Conservation (phyloP, 345 rosid species). For the Populus alba region DNA sequence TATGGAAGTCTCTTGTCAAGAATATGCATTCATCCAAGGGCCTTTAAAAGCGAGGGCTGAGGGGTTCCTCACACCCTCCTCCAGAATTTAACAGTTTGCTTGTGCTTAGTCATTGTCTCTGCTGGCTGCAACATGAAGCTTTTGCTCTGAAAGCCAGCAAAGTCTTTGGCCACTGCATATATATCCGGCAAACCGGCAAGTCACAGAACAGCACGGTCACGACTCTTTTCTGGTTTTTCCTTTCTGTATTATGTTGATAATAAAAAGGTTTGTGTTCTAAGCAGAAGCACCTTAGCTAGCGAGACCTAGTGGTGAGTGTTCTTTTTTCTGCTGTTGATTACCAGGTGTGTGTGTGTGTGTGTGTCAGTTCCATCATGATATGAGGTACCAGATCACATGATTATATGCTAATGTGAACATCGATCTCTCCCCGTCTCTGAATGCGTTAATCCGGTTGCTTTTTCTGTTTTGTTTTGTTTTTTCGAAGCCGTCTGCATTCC, state of each 20-base stretch:
- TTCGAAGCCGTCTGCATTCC: not conserved
- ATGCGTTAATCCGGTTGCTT: not conserved
- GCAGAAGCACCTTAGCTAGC: conserved; percentile 5
- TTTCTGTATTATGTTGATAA: not conserved
- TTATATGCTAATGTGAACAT: conserved; percentile 1
- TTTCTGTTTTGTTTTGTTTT: not conserved
- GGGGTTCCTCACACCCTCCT: conserved; percentile 21
- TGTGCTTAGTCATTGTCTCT: conserved; percentile 27
- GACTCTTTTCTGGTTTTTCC: conserved; percentile 33
- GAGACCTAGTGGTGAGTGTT: not conserved
- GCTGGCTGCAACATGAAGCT: conserved; percentile 3
- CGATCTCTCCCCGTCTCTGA: not conserved
- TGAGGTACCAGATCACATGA: not conserved
- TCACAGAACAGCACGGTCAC: conserved; percentile 55
- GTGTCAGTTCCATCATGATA: conserved; percentile 1
- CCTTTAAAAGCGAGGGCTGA: conserved; percentile 28
- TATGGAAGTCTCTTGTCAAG: conserved; percentile 29
- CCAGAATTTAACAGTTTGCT: conserved; percentile 42
- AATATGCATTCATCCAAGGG: conserved; percentile 28
- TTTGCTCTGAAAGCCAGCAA: not conserved
- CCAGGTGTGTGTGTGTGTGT: not conserved
- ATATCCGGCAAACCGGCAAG: conserved; percentile 62
- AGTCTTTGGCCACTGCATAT: conserved; percentile 31
- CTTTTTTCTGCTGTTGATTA: conserved; percentile 1
- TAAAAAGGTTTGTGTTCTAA: conserved; percentile 8